Conservation (phyloP, 2,329 filamentous ascomycete genomes). For the Cryphonectria carpinicola region DNA sequence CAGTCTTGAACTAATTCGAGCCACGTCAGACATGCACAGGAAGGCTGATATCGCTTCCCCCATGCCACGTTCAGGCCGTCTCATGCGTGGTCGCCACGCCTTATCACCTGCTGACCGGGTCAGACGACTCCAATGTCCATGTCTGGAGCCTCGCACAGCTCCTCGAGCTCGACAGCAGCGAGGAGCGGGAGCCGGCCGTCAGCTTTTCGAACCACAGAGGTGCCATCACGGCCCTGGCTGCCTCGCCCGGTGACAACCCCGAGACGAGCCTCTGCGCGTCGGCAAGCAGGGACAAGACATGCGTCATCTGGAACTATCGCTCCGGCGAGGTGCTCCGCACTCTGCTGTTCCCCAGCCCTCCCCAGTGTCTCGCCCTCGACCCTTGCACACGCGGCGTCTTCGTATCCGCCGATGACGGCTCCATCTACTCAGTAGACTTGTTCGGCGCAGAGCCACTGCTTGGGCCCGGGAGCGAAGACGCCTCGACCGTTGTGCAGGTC, state of each 20-base stretch:
- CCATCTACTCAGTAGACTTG: slow-evolving; percentile 79
- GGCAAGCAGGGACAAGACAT: slow-evolving; percentile 82
- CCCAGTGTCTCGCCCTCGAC: slow-evolving; percentile 76
- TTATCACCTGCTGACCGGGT: slow-evolving; percentile 76
- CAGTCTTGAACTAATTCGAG: neutral
- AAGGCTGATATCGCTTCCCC: slow-evolving; percentile 73
- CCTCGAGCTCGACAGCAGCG: slow-evolving; percentile 60
- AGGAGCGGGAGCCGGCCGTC: slow-evolving; percentile 69
- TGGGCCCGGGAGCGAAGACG: slow-evolving; percentile 53
- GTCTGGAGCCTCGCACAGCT: slow-evolving; percentile 85
- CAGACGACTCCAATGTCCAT: slow-evolving; percentile 86
- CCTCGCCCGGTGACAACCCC: slow-evolving; percentile 67
- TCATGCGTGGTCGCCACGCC: slow-evolving; percentile 75
- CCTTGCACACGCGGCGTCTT: slow-evolving; percentile 83
- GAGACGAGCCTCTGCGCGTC: slow-evolving; percentile 84
- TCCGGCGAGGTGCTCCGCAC: slow-evolving; percentile 78
- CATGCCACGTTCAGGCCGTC: slow-evolving; percentile 79
- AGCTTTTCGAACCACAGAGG: slow-evolving; percentile 79
- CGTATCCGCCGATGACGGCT: slow-evolving; percentile 78
- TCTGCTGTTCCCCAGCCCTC: slow-evolving; percentile 74
- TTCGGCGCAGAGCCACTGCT: slow-evolving; percentile 60
- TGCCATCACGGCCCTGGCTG: slow-evolving; percentile 67
- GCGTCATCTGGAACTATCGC: slow-evolving; percentile 90
- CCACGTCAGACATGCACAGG: slow-evolving; percentile 68
- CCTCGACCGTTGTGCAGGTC: slow-evolving; percentile 62